Percentiles rank a stretch among this genome's conserved stretches.
Conservation (phyloP, 305 asterid species). For the Solanum hybrid region DNA sequence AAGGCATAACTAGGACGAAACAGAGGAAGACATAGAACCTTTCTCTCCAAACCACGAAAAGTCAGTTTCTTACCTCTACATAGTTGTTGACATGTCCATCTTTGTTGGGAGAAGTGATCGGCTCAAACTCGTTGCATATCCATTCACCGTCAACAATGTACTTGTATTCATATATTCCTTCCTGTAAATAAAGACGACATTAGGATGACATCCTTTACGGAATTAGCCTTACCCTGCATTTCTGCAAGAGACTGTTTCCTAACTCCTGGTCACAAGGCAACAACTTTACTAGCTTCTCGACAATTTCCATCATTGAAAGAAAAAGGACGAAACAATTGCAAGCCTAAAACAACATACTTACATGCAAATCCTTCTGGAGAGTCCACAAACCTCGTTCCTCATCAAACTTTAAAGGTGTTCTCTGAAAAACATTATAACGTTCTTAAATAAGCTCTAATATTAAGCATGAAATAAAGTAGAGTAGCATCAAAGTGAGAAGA, state of each 20-base stretch:
- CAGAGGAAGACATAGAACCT: not conserved
- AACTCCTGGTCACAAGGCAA: not conserved
- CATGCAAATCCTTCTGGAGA: conserved; percentile 66
- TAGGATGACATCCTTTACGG: not conserved
- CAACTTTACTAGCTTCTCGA: not conserved
- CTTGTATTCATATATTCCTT: conserved; percentile 88
- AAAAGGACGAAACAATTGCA: not conserved
- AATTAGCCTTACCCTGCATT: not conserved
- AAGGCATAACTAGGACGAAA: not conserved
- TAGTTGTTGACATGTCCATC: conserved; percentile 92
- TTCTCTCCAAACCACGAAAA: not conserved
- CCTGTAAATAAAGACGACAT: conserved; percentile 34
- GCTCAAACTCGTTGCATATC: conserved; percentile 53
- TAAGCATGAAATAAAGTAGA: not conserved
- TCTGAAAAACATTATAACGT: conserved; percentile 34
- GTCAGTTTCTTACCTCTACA: conserved; percentile 32
- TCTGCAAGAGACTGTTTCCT: not conserved
- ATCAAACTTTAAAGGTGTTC: conserved; percentile 51
- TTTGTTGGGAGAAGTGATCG: conserved; percentile 43
- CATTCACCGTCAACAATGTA: conserved; percentile 82
- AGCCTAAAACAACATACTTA: conserved; percentile 27
- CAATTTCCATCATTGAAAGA: not conserved
- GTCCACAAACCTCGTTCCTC: conserved; percentile 49
- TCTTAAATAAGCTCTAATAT: not conserved
- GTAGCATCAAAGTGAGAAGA: not conserved